phyloP scores from a whole-genome alignment of 2,329 filamentous ascomycete species.

The Gaeumannomyces tritici region DNA sequence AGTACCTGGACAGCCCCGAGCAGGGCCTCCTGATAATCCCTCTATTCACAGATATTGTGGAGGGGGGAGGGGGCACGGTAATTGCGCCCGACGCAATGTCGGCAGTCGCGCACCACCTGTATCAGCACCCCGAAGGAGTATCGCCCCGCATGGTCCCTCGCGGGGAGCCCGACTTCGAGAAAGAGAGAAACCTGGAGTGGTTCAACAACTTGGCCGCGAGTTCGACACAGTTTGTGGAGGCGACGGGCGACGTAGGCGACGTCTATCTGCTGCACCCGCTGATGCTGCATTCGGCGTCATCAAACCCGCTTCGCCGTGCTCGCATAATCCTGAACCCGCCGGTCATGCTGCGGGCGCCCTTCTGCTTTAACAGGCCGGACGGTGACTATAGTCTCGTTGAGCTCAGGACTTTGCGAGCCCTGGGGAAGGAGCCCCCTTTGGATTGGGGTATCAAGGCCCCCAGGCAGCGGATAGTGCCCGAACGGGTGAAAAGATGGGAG shows the following conservation, averaged over 20 bases:
- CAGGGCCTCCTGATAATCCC: constrained; percentile 61
- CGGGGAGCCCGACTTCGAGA: constrained; percentile 32
- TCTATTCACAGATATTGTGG: constrained; percentile 52
- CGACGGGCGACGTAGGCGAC: constrained; percentile 42
- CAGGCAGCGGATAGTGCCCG: constrained; percentile 40
- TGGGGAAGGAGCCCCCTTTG: constrained; percentile 34
- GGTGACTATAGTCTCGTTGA: constrained; percentile 45
- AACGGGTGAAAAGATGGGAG: constrained; percentile 35
- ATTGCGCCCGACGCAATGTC: constrained; percentile 52
- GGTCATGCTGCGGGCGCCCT: constrained; percentile 39
- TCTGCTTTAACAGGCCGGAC: constrained; percentile 37
- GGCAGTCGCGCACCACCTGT: constrained; percentile 45
- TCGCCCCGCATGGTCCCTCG: constrained; percentile 55
- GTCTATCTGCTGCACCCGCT: constrained; percentile 50
- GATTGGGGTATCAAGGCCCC: constrained; percentile 42
- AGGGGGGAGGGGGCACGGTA: constrained; percentile 53
- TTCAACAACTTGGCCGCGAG: constrained; percentile 27
- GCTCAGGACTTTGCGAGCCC: constrained; percentile 38
- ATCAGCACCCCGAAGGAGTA: constrained; percentile 55
- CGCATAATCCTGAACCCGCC: constrained; percentile 50
- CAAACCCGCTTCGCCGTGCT: constrained; percentile 27
- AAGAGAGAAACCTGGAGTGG: constrained; percentile 33
- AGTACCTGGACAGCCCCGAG: constrained; percentile 58
- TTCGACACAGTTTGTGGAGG: constrained; percentile 42
- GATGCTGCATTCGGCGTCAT: constrained; percentile 47